Conservation (phyloP, 2,329 filamentous ascomycete species). For the Tolypocladium guangdongense region DNA sequence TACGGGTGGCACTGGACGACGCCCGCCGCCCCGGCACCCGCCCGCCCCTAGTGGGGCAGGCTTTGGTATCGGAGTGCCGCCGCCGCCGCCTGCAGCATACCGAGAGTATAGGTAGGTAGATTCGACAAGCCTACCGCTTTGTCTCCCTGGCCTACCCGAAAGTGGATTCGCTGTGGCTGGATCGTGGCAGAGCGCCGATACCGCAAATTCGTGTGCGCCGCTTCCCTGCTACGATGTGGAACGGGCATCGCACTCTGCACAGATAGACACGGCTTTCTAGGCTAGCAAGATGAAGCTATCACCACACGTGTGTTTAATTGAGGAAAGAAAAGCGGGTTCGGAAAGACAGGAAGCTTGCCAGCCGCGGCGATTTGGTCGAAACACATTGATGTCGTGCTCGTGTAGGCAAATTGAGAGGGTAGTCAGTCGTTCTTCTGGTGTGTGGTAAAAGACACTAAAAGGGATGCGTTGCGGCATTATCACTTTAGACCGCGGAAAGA, state of each 20-base stretch:
- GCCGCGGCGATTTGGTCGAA: not conserved
- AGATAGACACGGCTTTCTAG: no score
- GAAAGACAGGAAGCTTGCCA: not conserved
- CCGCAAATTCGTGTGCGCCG: no score
- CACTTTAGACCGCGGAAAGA: not conserved
- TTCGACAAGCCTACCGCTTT: no score
- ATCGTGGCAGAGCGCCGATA: no score
- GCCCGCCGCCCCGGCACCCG: conserved; percentile 10
- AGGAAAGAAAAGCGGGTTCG: not conserved
- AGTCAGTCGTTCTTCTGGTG: not conserved
- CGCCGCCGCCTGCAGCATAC: conserved; percentile 14
- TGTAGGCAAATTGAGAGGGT: not conserved
- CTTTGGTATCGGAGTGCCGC: conserved; percentile 22
- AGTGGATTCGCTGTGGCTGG: no score
- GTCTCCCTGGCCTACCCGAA: no score
- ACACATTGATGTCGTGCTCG: not conserved
- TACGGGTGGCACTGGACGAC: conserved; percentile 1
- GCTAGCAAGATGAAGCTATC: no score
- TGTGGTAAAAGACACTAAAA: no score
- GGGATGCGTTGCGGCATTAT: not conserved
- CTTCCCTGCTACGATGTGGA: no score
- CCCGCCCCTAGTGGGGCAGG: conserved; percentile 21
- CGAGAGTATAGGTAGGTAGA: no score
- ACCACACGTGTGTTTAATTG: no score
- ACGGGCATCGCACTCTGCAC: no score